Percentiles rank a stretch among this genome's conserved stretches.
Conservation (phyloP, 2,329 filamentous ascomycete species). For the Trichoderma breve region DNA sequence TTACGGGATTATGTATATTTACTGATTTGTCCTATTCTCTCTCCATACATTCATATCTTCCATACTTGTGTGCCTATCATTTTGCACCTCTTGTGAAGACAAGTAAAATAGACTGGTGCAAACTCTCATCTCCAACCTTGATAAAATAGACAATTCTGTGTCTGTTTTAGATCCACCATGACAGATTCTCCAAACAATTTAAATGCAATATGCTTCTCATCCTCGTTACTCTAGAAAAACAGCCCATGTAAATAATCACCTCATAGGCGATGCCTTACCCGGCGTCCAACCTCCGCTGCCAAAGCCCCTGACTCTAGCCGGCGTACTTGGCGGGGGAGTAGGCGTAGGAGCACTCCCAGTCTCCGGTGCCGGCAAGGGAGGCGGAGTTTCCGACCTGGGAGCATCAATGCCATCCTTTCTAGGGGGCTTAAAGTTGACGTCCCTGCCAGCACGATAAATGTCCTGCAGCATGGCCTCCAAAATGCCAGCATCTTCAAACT, state of each 20-base stretch:
- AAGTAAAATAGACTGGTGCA: background rate
- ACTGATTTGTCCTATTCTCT: background rate
- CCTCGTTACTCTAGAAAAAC: background rate
- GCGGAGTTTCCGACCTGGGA: slow-evolving; percentile 54
- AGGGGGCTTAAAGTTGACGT: slow-evolving; percentile 52
- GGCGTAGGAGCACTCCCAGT: slow-evolving; percentile 22
- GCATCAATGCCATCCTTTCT: slow-evolving; percentile 45
- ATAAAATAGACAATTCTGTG: background rate
- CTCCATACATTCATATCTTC: background rate
- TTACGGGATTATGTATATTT: background rate
- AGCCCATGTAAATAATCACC: slow-evolving; percentile 15
- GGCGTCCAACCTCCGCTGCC: slow-evolving; percentile 45
- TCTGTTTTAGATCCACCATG: background rate
- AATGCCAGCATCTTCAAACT: slow-evolving; percentile 83
- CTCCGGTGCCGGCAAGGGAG: slow-evolving; percentile 46
- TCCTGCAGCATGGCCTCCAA: slow-evolving; percentile 81
- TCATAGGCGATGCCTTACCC: slow-evolving; percentile 43
- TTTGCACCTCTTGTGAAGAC: background rate
- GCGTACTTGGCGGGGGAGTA: slow-evolving; percentile 45
- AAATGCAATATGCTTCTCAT: background rate
- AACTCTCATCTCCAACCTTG: background rate
- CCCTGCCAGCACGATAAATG: slow-evolving; percentile 62
- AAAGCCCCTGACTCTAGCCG: slow-evolving; percentile 41
- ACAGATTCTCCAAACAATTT: background rate
- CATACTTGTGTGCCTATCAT: background rate